These are phyloP conservation scores for Helotiales sp. DNA, from an alignment of 2,329 filamentous ascomycete species.

Conservation along the genomic window DNA sequence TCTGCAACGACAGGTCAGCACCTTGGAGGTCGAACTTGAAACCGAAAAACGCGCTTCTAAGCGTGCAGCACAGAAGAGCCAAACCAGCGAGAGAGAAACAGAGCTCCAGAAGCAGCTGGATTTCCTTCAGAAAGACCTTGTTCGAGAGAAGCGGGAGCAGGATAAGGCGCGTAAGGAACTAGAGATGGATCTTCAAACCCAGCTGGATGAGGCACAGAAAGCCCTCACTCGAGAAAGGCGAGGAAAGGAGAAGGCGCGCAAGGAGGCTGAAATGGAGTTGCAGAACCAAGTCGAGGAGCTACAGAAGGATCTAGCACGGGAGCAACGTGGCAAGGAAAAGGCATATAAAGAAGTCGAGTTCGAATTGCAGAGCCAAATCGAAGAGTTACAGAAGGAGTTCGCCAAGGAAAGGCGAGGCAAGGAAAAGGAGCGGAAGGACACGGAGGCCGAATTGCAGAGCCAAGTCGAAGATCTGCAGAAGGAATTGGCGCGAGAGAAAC, in stretches of 20 bases:
- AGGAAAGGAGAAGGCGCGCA: constrained; percentile 36
- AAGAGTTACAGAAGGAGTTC: constrained; percentile 43
- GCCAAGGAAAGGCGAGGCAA: constrained; percentile 51
- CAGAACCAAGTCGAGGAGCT: constrained; percentile 47
- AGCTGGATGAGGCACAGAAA: constrained; percentile 47
- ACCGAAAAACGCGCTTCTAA: constrained; percentile 76
- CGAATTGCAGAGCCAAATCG: constrained; percentile 42
- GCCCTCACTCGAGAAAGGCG: constrained; percentile 44
- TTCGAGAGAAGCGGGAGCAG: constrained; percentile 46
- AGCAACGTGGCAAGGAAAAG: constrained; percentile 44
- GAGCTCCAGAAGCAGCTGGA: constrained; percentile 49
- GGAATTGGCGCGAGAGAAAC: constrained; percentile 47
- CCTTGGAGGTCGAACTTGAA: constrained; percentile 80
- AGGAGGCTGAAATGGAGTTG: constrained; percentile 45
- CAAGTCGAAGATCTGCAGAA: constrained; percentile 44
- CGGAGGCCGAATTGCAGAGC: constrained; percentile 49
- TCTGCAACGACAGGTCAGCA: constrained; percentile 77
- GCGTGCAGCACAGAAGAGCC: constrained; percentile 54
- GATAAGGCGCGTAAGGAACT: constrained; percentile 38
- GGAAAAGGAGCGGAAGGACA: constrained; percentile 43
- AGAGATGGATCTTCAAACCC: constrained; percentile 46
- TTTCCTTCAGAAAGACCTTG: constrained; percentile 46
- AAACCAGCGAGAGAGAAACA: constrained; percentile 47
- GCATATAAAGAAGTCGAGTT: constrained; percentile 34
- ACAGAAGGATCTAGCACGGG: constrained; percentile 44